These are phyloP conservation scores for Metarhizium rileyi DNA, from an alignment of 2,329 filamentous ascomycete species.

Conservation along the genomic window DNA sequence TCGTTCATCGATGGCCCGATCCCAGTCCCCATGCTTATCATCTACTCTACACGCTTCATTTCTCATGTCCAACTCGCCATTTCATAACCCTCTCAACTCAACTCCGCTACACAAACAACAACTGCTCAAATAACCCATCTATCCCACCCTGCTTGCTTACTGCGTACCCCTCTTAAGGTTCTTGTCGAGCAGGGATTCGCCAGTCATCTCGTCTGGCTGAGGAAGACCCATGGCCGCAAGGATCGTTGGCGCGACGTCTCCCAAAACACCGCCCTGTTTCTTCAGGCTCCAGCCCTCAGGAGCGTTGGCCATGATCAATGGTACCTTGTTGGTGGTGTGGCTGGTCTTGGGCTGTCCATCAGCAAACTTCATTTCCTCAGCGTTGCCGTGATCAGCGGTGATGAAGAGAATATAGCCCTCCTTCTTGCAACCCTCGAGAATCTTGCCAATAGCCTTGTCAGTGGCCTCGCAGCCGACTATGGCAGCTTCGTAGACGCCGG, in stretches of 20 bases:
- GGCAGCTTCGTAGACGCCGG: conserved; percentile 91
- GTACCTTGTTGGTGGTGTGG: conserved; percentile 96
- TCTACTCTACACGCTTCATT: conserved; percentile 3
- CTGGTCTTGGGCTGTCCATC: conserved; percentile 96
- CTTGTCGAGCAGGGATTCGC: conserved; percentile 74
- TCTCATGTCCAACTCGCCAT: conserved; percentile 1
- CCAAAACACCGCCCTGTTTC: conserved; percentile 80
- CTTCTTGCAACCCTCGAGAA: conserved; percentile 90
- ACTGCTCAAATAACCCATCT: conserved; percentile 11
- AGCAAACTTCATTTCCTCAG: conserved; percentile 96
- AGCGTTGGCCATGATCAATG: conserved; percentile 96
- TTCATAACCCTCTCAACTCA: conserved; percentile 3
- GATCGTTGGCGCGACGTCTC: conserved; percentile 93
- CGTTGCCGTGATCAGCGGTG: conserved; percentile 94
- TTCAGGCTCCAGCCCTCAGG: conserved; percentile 81
- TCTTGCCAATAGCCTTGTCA: conserved; percentile 85
- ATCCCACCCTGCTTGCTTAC: conserved; percentile 12
- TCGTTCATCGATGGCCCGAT: neutral
- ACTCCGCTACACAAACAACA: conserved; percentile 4
- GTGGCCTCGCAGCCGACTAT: conserved; percentile 77
- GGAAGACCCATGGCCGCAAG: conserved; percentile 84
- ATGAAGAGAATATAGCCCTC: conserved; percentile 89
- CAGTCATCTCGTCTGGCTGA: conserved; percentile 88
- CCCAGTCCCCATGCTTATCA: neutral
- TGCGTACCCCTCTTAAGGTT: conserved; percentile 32